Percentiles rank a stretch among this genome's conserved stretches.
Conservation (phyloP, 2,329 filamentous ascomycete genomes). For the Acrocalymma vagum region DNA sequence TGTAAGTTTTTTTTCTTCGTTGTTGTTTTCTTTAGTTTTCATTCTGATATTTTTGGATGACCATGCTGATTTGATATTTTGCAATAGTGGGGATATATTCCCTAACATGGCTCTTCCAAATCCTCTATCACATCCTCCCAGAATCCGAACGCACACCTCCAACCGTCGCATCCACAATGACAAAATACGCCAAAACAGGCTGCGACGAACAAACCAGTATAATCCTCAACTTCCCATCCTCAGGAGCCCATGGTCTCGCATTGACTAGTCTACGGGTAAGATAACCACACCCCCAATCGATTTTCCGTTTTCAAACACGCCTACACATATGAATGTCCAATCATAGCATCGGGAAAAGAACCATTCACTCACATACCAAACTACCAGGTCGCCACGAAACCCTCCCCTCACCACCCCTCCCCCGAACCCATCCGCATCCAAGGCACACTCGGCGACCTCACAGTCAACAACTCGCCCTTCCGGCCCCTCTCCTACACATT, state of each 20-base stretch:
- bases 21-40: no score
- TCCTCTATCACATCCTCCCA: constrained; percentile 79
- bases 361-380: no score
- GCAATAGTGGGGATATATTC: constrained; percentile 83
- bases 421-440: constrained; percentile 77
- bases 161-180: constrained; percentile 68
- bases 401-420: constrained; percentile 59
- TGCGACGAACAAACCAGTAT: constrained; percentile 80
- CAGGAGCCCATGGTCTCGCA: constrained; percentile 72
- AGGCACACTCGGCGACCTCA: constrained; percentile 81
- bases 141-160: constrained; percentile 69
- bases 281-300: no score
- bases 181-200: constrained; percentile 73
- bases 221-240: constrained; percentile 75
- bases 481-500: constrained; percentile 71
- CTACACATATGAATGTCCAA: no score
- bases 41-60: no score
- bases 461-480: constrained; percentile 75
- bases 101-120: constrained; percentile 88
- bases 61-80: no score
- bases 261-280: constrained; percentile 50
- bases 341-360: no score
- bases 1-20: constrained; percentile 21
- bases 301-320: no score
- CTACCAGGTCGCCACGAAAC: constrained; percentile 65